A percentile compares a stretch with the other conserved stretches of the same genome.
Conservation (phyloP, 2,329 filamentous ascomycete genomes). For the Colletotrichum sp. region DNA sequence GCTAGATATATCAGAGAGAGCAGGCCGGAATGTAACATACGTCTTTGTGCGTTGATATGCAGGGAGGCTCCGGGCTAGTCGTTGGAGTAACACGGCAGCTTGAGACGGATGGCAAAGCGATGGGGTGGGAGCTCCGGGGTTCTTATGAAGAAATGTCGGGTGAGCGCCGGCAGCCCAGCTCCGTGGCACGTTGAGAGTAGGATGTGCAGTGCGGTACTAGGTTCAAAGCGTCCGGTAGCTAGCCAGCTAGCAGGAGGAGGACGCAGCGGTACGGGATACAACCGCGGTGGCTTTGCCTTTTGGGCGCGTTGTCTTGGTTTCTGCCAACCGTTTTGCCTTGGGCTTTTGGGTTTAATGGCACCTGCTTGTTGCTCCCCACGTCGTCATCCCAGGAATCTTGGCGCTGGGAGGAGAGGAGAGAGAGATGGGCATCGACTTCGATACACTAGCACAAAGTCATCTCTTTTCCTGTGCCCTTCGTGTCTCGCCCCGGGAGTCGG, state of each 20-base stretch:
- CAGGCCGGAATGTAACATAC: background rate
- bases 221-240: constrained; percentile 14
- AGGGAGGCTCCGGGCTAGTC: background rate
- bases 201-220: background rate
- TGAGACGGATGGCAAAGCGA: fast-evolving
- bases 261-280: background rate
- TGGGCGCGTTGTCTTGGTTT: background rate
- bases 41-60: background rate
- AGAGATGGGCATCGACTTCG: background rate
- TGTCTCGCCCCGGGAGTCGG: background rate
- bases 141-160: constrained; percentile 12
- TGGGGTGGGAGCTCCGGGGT: constrained; percentile 6
- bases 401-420: background rate
- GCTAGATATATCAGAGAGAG: background rate
- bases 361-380: constrained; percentile 1
- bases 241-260: background rate
- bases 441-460: constrained; percentile 15
- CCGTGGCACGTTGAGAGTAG: background rate
- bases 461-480: background rate
- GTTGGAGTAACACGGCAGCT: background rate
- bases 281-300: background rate
- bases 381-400: constrained; percentile 7
- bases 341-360: constrained; percentile 7
- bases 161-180: background rate
- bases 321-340: constrained; percentile 9